phyloP scores from a whole-genome alignment of 192 early-diverging fungal genomes.

The Thamnidium elegans region DNA sequence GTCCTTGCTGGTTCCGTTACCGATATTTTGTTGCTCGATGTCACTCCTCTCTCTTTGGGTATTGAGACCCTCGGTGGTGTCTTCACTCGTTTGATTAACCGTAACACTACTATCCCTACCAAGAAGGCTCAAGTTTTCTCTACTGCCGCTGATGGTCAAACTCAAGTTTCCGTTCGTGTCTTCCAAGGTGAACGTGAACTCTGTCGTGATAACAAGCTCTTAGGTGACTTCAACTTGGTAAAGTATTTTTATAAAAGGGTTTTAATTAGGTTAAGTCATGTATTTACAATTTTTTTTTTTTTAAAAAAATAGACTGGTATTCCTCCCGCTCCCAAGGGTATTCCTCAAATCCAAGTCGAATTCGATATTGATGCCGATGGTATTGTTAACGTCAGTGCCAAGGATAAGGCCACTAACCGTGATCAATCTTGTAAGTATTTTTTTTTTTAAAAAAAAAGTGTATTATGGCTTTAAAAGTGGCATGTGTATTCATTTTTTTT shows the following conservation, averaged over 20 bases:
- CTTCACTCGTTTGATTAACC: conserved; percentile 93
- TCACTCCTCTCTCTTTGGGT: conserved; percentile 96
- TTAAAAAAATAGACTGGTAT: conserved; percentile 54
- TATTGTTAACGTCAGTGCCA: conserved; percentile 96
- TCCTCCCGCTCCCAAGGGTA: conserved; percentile 94
- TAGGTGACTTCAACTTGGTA: conserved; percentile 94
- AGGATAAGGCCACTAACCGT: conserved; percentile 94
- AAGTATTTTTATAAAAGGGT: conserved; percentile 21
- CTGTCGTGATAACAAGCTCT: conserved; percentile 94
- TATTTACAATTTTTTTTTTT: not conserved
- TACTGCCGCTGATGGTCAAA: conserved; percentile 97
- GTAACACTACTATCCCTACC: conserved; percentile 99
- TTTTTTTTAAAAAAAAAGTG: not conserved
- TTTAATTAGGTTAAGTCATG: not conserved
- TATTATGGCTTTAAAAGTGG: not conserved
- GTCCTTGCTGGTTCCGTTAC: conserved; percentile 95
- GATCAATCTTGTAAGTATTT: conserved; percentile 69
- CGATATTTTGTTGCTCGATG: conserved; percentile 93
- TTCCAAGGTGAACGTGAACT: conserved; percentile 99
- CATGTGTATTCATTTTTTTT: not conserved
- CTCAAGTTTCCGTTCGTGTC: conserved; percentile 95
- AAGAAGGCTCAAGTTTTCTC: conserved; percentile 99
- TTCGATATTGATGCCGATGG: conserved; percentile 99
- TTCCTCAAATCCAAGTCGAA: conserved; percentile 96
- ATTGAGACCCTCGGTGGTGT: conserved; percentile 99